These are phyloP conservation scores for Fragilaria crotonensis DNA, from an alignment of 108 stramenopile genomes.

Conservation along the genomic window DNA sequence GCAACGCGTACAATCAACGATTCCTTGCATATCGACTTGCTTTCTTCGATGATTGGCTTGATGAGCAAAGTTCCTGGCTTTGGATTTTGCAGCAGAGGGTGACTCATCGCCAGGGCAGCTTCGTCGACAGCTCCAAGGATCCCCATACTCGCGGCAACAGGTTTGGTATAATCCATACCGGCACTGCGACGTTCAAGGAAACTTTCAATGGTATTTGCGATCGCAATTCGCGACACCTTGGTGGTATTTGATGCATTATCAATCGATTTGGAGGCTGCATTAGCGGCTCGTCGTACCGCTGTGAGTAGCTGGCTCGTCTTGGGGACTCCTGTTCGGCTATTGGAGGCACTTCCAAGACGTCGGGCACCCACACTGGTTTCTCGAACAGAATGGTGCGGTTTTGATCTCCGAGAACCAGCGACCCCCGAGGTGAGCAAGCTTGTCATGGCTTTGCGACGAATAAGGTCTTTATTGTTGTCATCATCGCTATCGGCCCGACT, in stretches of 20 bases:
- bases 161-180: too few relatives aligned
- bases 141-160: conserved; percentile 7
- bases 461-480: neutral
- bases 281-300: conserved; percentile 8
- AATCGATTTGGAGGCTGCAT: conserved; percentile 5
- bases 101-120: neutral
- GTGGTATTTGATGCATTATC: neutral
- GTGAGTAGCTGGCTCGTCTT: conserved; percentile 12
- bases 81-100: neutral
- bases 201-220: conserved; percentile 1
- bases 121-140: conserved; percentile 8
- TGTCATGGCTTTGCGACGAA: neutral
- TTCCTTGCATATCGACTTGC: neutral
- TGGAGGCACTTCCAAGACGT: conserved; percentile 22
- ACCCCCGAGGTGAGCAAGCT: neutral
- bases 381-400: neutral
- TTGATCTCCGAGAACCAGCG: neutral
- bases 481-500: neutral
- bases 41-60: neutral
- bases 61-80: conserved; percentile 7
- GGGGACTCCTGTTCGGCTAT: conserved; percentile 6
- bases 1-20: conserved; percentile 30
- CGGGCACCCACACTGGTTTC: conserved; percentile 25
- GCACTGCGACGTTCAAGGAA: neutral
- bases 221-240: conserved; percentile 3